These are phyloP conservation scores for Begonia masoniana DNA, from an alignment of 306 rosid genomes.

Conservation along the genomic window DNA sequence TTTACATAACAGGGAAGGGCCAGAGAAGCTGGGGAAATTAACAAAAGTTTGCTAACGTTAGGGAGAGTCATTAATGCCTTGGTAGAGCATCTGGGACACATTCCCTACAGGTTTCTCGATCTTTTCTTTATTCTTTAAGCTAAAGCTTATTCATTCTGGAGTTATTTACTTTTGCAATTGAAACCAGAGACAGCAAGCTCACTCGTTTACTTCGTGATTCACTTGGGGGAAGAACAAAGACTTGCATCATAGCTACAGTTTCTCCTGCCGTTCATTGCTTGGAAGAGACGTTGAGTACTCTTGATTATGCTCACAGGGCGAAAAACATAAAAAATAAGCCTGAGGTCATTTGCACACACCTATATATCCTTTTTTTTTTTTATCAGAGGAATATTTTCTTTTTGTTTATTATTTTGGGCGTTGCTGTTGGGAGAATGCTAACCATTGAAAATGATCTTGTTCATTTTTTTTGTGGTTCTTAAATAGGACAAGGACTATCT, in stretches of 20 bases:
- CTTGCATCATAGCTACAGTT: slow-evolving; percentile 95
- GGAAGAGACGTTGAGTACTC: slow-evolving; percentile 88
- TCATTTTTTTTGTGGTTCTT: too few relatives aligned
- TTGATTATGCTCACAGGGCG: slow-evolving; percentile 96
- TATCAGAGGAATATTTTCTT: too few relatives aligned
- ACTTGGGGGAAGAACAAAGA: slow-evolving; percentile 98
- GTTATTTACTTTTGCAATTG: not conserved
- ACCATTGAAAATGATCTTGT: too few relatives aligned
- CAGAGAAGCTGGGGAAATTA: slow-evolving; percentile 96
- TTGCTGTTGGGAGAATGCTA: too few relatives aligned
- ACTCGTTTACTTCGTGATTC: slow-evolving; percentile 96
- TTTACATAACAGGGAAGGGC: slow-evolving; percentile 64
- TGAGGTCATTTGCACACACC: slow-evolving; percentile 42
- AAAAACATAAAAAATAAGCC: slow-evolving; percentile 86
- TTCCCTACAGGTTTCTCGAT: slow-evolving; percentile 68
- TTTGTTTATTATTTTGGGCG: too few relatives aligned
- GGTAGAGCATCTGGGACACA: slow-evolving; percentile 95
- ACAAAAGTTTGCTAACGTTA: slow-evolving; percentile 89
- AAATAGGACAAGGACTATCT: too few relatives aligned
- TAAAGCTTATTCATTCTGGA: not conserved
- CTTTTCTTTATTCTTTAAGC: not conserved
- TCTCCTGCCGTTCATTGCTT: slow-evolving; percentile 97
- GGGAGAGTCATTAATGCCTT: slow-evolving; percentile 92
- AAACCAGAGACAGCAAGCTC: slow-evolving; percentile 87
- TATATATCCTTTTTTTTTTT: not conserved